These are phyloP conservation scores for Cordia subcordata DNA, from an alignment of 257 asterid species.

Conservation along the genomic window DNA sequence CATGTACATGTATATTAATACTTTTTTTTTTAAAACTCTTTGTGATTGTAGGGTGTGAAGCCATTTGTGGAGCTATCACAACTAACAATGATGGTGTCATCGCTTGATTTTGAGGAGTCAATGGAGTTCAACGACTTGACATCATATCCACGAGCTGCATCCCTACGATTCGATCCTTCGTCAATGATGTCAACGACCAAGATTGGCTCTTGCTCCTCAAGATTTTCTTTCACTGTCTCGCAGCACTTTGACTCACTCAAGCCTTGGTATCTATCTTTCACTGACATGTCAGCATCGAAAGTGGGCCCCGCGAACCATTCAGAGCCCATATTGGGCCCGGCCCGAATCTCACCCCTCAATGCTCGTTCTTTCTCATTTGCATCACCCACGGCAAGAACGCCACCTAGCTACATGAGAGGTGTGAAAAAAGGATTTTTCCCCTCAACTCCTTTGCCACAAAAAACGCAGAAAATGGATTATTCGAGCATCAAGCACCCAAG, in stretches of 20 bases:
- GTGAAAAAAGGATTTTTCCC: conserved; percentile 62
- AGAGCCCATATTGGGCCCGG: conserved; percentile 34
- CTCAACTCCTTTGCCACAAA: conserved; percentile 89
- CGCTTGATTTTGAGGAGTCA: conserved; percentile 73
- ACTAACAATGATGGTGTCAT: conserved; percentile 41
- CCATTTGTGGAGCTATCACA: conserved; percentile 75
- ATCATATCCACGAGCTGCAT: conserved; percentile 59
- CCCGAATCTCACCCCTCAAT: conserved; percentile 69
- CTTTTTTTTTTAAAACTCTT: no score
- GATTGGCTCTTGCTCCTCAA: conserved; percentile 70
- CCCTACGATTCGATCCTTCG: conserved; percentile 59
- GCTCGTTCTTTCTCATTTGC: conserved; percentile 91
- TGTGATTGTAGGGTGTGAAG: conserved; percentile 56
- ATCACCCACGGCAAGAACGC: conserved; percentile 62
- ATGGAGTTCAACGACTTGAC: conserved; percentile 51
- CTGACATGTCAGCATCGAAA: conserved; percentile 53
- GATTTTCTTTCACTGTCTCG: conserved; percentile 86
- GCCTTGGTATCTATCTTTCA: conserved; percentile 78
- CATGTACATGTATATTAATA: no score
- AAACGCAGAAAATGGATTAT: conserved; percentile 52
- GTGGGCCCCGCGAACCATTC: conserved; percentile 52
- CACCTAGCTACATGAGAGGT: conserved; percentile 27
- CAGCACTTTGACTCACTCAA: conserved; percentile 79
- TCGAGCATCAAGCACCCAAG: conserved; percentile 52
- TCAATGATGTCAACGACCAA: conserved; percentile 40